Evolutionary conservation across 1,284 basidiomycete species (phyloP), one percentile per base, ranked within the genome.

Genomic region (Leccinum griseonigrum): DNA sequence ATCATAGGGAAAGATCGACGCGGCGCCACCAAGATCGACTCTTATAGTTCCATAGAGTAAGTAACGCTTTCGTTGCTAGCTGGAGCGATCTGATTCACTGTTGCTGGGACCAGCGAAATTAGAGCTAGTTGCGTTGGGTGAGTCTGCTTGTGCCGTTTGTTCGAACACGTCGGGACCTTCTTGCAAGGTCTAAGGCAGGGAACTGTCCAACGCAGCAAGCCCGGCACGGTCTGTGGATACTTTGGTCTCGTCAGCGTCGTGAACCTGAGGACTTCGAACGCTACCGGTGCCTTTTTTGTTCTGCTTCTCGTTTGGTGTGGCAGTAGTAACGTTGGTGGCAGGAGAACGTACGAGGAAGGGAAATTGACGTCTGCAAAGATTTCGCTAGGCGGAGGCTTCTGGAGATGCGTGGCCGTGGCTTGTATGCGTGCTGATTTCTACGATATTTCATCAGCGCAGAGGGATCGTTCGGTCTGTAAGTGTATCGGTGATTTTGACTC

Each of bases 371-470:
- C 22, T 46, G 18, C 18, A 22, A 46, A 11, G 11, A 3, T 46
- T 46, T 46, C 18, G 10, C 43, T 11, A 18, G 43, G 43, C 43
- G 10, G 10, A 46, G 11, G 43, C 43, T 46, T 46, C 43, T 46
- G 18, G 43, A 46, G 11, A 46, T 6, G 18, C 5, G 43, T 46
- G 43, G 10, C 43, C 40, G 18, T 5, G 11, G 43, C 43, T 46
- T 52, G 50, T 74, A 64, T 2, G 56, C 64, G 14, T 74, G 72
- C 5, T n/a, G 26, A 14, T 54, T 57, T 50, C 67, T 73, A 3
- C 72, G 66, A 53, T 75, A 69, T 50, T 59, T 72, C 2, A 68
- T 64, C n/a, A 75, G 58, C 29, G 68, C 60, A 0, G 73, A 71
- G 1, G 74, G 74, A 29, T 74, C 74, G 8, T 64, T 56, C 1